These are phyloP conservation scores for Micractinium sp. DNA, from an alignment of 139 green algal species.

Conservation along the genomic window DNA sequence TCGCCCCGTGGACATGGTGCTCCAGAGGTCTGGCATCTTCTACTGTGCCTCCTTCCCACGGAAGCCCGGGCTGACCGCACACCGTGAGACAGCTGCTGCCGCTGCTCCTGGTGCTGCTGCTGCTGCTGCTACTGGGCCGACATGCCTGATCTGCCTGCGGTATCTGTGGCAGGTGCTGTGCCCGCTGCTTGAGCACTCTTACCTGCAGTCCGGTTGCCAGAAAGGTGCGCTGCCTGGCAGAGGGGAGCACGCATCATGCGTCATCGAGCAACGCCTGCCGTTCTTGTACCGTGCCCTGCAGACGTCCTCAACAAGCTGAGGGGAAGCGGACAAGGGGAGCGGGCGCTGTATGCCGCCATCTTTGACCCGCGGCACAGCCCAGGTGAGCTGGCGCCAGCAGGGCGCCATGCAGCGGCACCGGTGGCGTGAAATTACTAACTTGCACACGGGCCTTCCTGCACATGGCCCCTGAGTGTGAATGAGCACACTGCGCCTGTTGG, in stretches of 20 bases:
- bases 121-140: conserved; percentile 27
- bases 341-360: conserved; percentile 50
- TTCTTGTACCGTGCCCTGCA: conserved; percentile 29
- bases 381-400: background rate
- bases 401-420: too few relatives aligned
- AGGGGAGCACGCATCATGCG: too few relatives aligned
- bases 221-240: too few relatives aligned
- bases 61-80: conserved; percentile 56
- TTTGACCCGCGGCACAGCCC: conserved; percentile 44
- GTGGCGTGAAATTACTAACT: too few relatives aligned
- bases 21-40: conserved; percentile 61
- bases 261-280: background rate
- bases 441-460: too few relatives aligned
- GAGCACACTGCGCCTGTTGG: background rate
- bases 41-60: conserved; percentile 68
- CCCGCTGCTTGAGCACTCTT: too few relatives aligned
- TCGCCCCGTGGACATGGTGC: conserved; percentile 32
- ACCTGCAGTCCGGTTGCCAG: too few relatives aligned
- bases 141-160: background rate
- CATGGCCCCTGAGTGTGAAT: background rate
- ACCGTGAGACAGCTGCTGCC: conserved; percentile 53
- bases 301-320: conserved; percentile 57
- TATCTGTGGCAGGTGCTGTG: background rate
- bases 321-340: conserved; percentile 3
- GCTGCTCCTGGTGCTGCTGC: conserved; percentile 9